Percentiles rank a stretch among this genome's conserved stretches.
phyloP scores from a whole-genome alignment of 2,329 filamentous ascomycete species.

The Fusarium coicis region DNA sequence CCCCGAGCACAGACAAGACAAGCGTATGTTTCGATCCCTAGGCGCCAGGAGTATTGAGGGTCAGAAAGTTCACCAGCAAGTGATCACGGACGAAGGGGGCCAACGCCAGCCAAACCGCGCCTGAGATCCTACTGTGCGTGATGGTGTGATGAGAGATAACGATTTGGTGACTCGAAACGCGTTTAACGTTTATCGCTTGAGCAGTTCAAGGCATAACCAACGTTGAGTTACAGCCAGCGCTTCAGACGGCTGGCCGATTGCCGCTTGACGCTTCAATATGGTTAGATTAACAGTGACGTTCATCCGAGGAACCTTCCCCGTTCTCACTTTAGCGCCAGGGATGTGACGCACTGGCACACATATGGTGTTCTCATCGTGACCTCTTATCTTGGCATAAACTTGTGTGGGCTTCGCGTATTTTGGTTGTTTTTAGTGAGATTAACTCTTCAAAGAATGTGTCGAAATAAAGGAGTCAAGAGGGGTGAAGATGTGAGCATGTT shows the following conservation, averaged over 20 bases:
- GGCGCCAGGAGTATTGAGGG: background rate
- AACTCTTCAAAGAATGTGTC: background rate
- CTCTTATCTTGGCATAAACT: conserved; percentile 17
- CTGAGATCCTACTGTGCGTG: conserved; percentile 18
- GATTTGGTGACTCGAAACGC: conserved; percentile 10
- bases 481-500: background rate
- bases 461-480: background rate
- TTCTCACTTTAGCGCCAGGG: conserved; percentile 13
- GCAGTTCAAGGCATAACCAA: conserved; percentile 11
- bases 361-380: conserved; percentile 17
- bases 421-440: background rate
- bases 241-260: conserved; percentile 4
- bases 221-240: conserved; percentile 23
- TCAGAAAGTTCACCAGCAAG: background rate
- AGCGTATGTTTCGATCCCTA: conserved; percentile 18
- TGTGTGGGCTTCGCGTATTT: conserved; percentile 21
- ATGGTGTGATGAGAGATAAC: background rate
- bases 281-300: conserved; percentile 9
- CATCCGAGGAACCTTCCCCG: conserved; percentile 7
- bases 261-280: conserved; percentile 17
- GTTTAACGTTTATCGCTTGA: conserved; percentile 18
- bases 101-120: background rate
- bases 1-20: conserved; percentile 19
- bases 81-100: background rate
- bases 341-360: conserved; percentile 25